A percentile compares a stretch with the other conserved stretches of the same genome.
Conservation (phyloP, 345 rosid genomes). For the Dovyalis caffra region DNA sequence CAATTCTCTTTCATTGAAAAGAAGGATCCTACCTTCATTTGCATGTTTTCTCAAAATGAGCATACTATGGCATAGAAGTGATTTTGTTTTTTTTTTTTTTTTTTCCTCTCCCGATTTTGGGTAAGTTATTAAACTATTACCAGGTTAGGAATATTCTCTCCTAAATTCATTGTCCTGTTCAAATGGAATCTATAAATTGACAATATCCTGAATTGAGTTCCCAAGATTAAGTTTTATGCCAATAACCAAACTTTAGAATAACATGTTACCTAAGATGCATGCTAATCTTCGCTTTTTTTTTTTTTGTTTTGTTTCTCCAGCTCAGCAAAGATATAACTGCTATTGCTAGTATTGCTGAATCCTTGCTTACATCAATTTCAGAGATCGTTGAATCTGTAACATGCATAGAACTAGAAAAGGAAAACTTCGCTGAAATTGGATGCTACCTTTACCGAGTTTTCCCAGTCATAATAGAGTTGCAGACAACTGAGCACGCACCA, state of each 20-base stretch:
- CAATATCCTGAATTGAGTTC: background rate
- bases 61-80: background rate
- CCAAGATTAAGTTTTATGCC: background rate
- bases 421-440: constrained; percentile 46
- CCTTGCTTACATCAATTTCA: constrained; percentile 53
- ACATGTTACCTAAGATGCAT: background rate
- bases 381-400: constrained; percentile 43
- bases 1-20: background rate
- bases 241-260: background rate
- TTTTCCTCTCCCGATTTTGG: background rate
- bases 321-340: constrained; percentile 28
- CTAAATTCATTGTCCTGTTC: background rate
- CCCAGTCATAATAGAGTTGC: constrained; percentile 67
- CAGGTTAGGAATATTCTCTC: background rate
- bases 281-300: background rate
- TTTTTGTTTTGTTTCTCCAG: constrained; percentile 33
- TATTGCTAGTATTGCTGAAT: constrained; percentile 30
- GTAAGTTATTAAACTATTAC: background rate
- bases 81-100: background rate
- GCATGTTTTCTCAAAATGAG: background rate
- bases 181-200: background rate
- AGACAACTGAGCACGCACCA: constrained; percentile 36
- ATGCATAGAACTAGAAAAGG: constrained; percentile 39
- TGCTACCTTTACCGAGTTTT: constrained; percentile 69
- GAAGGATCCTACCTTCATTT: background rate